phyloP scores from a whole-genome alignment of 2,329 filamentous ascomycete species.

The Alternaria panax region DNA sequence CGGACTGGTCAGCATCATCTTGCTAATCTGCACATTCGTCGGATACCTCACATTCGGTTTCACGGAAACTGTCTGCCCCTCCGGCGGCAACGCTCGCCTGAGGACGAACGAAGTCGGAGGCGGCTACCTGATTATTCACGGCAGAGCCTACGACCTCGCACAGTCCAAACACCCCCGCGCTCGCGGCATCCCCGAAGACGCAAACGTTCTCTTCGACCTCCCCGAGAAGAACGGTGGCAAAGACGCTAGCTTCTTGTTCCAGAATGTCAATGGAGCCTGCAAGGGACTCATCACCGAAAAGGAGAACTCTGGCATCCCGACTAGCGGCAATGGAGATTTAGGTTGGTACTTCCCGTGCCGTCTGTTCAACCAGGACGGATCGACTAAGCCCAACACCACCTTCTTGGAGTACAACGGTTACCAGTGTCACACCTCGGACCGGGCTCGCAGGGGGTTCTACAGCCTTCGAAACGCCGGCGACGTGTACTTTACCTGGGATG shows the following conservation, averaged over 20 bases:
- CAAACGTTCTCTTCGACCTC: conserved; percentile 90
- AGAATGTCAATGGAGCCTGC: conserved; percentile 97
- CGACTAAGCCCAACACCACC: conserved; percentile 76
- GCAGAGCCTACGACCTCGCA: conserved; percentile 84
- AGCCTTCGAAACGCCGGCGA: conserved; percentile 74
- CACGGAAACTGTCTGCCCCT: conserved; percentile 83
- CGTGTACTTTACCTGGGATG: conserved; percentile 96
- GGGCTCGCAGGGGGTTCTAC: conserved; percentile 78
- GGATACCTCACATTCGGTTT: conserved; percentile 98
- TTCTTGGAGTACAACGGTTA: conserved; percentile 82
- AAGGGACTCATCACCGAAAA: conserved; percentile 84
- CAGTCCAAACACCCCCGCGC: conserved; percentile 80
- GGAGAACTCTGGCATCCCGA: conserved; percentile 77
- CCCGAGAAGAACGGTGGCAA: conserved; percentile 81
- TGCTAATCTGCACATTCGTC: conserved; percentile 85
- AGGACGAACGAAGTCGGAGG: conserved; percentile 80
- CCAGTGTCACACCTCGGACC: conserved; percentile 80
- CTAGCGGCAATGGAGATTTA: conserved; percentile 71
- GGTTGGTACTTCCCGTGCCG: conserved; percentile 98
- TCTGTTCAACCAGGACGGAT: conserved; percentile 92
- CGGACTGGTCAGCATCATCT: conserved; percentile 91
- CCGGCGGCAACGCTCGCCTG: conserved; percentile 71
- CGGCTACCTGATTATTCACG: conserved; percentile 97
- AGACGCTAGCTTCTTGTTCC: conserved; percentile 96
- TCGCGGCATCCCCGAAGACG: conserved; percentile 73